These are phyloP conservation scores for Middelhovenomyces tepae DNA, from an alignment of 805 yeast species.

Conservation along the genomic window DNA sequence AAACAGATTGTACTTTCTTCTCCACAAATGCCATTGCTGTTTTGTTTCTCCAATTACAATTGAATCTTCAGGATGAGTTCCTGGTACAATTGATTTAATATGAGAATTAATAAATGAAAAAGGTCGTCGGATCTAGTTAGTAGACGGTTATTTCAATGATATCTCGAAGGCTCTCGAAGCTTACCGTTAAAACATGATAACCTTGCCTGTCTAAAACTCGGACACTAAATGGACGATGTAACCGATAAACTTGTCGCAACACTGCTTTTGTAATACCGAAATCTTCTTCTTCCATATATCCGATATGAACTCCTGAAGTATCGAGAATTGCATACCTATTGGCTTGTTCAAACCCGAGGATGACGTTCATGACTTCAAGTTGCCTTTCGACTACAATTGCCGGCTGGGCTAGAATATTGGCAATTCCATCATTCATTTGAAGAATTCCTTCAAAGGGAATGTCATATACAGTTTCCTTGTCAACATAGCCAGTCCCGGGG, in stretches of 20 bases:
- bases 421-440: slow-evolving; percentile 49
- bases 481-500: slow-evolving; percentile 1
- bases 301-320: slow-evolving; percentile 63
- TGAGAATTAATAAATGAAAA: slow-evolving; percentile 86
- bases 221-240: slow-evolving; percentile 66
- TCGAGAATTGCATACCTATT: slow-evolving; percentile 67
- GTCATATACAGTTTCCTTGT: slow-evolving; percentile 4
- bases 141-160: too few relatives aligned
- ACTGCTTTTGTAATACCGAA: slow-evolving; percentile 56
- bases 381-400: slow-evolving; percentile 81
- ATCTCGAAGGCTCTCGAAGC: too few relatives aligned
- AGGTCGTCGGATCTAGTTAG: slow-evolving; percentile 51
- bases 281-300: slow-evolving; percentile 77
- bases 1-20: slow-evolving; percentile 79
- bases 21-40: slow-evolving; percentile 94
- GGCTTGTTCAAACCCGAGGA: slow-evolving; percentile 87
- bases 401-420: slow-evolving; percentile 62
- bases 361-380: slow-evolving; percentile 78
- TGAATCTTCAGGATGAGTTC: slow-evolving; percentile 31
- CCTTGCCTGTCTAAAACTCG: slow-evolving; percentile 28
- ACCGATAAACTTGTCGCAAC: slow-evolving; percentile 72
- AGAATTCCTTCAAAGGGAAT: slow-evolving; percentile 42
- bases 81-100: slow-evolving; percentile 62
- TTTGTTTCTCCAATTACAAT: slow-evolving; percentile 70
- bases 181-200: slow-evolving; percentile 27